Evolutionary conservation across 176 grass and related monocot genomes (phyloP).

Genomic region (Musa beccarii): DNA sequence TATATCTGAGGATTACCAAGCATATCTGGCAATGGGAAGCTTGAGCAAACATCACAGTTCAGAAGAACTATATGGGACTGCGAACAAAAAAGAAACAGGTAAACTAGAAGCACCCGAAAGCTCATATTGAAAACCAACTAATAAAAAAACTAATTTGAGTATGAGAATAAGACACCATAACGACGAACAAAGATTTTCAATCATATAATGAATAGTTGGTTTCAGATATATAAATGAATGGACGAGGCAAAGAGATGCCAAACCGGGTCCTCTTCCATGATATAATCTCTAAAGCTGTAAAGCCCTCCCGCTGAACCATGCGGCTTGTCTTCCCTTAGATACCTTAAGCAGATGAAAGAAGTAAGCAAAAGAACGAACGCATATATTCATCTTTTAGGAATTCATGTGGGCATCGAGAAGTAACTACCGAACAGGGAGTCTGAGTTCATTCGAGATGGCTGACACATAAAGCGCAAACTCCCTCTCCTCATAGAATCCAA

Average conservation of each 20-base stretch:
- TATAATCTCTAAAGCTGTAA: conserved; percentile 86
- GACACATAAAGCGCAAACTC: conserved; percentile 95
- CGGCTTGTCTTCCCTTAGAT: conserved; percentile 92
- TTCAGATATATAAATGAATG: conserved; percentile 3
- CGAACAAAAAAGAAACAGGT: conserved; percentile 19
- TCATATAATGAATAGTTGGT: neutral
- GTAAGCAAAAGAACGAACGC: neutral
- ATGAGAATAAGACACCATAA: neutral
- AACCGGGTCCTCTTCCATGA: conserved; percentile 92
- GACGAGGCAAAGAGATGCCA: conserved; percentile 10
- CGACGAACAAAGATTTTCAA: neutral
- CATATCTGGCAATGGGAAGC: conserved; percentile 88
- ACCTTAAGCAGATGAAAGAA: conserved; percentile 34
- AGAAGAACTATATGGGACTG: conserved; percentile 98
- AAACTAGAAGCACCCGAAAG: neutral
- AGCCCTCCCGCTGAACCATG: conserved; percentile 95
- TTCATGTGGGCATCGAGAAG: conserved; percentile 2
- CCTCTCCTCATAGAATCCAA: conserved; percentile 93
- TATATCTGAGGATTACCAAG: conserved; percentile 54
- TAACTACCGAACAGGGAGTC: conserved; percentile 73
- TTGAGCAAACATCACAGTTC: conserved; percentile 95
- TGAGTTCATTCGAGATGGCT: conserved; percentile 92
- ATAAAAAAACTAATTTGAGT: neutral
- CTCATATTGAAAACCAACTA: neutral
- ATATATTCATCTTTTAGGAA: neutral